These are phyloP conservation scores for Sordariomycetes sp. DNA, from an alignment of 2,329 filamentous ascomycete genomes.

Conservation along the genomic window DNA sequence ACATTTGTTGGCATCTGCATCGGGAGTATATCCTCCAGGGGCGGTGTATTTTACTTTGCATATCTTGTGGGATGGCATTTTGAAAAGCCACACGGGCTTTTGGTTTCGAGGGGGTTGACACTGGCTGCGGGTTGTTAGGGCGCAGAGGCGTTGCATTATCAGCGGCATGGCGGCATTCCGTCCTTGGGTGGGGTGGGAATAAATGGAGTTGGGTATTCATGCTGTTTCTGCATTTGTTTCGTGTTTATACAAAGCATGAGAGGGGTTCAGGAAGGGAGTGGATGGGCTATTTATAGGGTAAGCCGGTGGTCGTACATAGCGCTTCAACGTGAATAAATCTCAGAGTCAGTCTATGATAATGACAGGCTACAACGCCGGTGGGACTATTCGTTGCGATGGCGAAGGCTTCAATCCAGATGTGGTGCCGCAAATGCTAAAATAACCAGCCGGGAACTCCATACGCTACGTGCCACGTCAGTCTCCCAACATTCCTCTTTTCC, in stretches of 20 bases:
- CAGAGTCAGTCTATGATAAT: not conserved
- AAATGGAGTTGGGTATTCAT: not conserved
- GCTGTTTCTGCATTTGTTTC: not conserved
- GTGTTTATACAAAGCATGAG: not conserved
- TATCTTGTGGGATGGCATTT: not conserved
- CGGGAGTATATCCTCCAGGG: not conserved
- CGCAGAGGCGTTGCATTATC: not conserved
- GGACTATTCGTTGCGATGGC: not conserved
- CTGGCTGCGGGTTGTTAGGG: not conserved
- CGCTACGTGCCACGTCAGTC: not conserved
- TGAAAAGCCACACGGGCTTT: not conserved
- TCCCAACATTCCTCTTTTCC: not conserved
- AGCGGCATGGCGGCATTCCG: not conserved
- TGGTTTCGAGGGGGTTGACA: not conserved
- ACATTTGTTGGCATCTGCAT: not conserved
- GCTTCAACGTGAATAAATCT: not conserved
- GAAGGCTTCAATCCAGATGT: not conserved
- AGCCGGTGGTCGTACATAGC: not conserved
- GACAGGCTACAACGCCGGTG: not conserved
- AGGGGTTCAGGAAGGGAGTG: not conserved
- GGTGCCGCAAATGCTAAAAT: not conserved
- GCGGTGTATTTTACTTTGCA: not conserved
- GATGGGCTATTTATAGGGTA: not conserved
- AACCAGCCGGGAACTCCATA: not conserved
- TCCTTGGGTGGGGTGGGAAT: not conserved